Evolutionary conservation across 2,329 filamentous ascomycete species (phyloP), one percentile per base, ranked within the genome.

Genomic region (Chalaropsis ovoidea): DNA sequence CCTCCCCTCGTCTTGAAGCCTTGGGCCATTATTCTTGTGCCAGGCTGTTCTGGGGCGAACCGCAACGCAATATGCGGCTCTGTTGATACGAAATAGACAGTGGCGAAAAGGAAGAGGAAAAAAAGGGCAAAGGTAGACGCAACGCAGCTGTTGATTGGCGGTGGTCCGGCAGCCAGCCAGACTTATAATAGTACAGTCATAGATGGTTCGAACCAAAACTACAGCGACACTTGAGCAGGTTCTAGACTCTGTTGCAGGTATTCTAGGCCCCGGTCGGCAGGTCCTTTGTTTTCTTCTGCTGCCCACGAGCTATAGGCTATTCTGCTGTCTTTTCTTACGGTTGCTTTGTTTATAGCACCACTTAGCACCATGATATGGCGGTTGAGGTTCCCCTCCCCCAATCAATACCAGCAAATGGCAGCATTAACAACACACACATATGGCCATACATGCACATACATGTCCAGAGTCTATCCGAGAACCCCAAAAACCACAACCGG

Each of bases 381-480:
- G 47, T 52, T 17, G 10, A 27, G 24, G 19, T 15, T 24, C 47
- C 10, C 11, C 10, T 52, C 22, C 19, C 22, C 24, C 47, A 58
- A 58, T n/a, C 10, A 58, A n/a, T 11, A 39, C 10, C 31, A 58
- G 54, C 27, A 58, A 58, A 35, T 35, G n/a, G 27, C n/a, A 58
- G 54, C 54, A 19, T 47, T 52, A 52, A 52, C 47, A 52, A 52
- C 19, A 58, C 31, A 13, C 54, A 39, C 54, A 39, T 56, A 35
- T 56, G 52, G 22, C 17, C 24, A n/a, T n/a, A 47, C 3, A 19
- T n/a, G 10, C 43, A 47, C 43, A 47, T 3, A 43, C 42, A 35
- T 39, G 35, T 10, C 47, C 27, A 17, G 5, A 22, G 11, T 17
- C 6, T 15, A 52, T 52, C 47, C 11, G 47, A 58, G 52, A 58